A percentile compares a stretch with the other conserved stretches of the same genome.
Conservation (phyloP, 345 rosid genomes). For the Syzygium aromaticum region DNA sequence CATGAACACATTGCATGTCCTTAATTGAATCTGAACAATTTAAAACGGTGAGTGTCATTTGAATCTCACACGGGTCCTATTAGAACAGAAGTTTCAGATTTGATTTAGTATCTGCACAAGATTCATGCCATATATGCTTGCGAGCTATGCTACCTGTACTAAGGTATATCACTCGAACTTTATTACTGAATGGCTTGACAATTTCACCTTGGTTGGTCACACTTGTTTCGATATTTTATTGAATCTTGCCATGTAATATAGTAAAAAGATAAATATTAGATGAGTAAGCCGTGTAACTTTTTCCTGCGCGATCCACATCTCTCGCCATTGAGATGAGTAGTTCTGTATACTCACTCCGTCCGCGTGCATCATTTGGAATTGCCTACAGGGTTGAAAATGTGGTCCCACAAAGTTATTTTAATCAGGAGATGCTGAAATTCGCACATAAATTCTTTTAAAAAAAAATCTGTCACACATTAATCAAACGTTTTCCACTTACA, state of each 20-base stretch:
- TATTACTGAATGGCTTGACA: neutral
- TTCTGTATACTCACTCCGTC: neutral
- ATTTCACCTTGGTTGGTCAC: neutral
- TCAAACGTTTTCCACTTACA: neutral
- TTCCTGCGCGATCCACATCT: neutral
- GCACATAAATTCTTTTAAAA: neutral
- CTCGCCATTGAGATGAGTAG: neutral
- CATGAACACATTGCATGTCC: neutral
- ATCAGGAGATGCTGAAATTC: neutral
- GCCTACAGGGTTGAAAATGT: neutral
- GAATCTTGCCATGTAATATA: neutral
- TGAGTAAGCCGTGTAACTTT: neutral
- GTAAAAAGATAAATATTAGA: neutral
- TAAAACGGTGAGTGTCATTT: too few relatives aligned
- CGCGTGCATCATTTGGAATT: neutral
- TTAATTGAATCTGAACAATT: neutral
- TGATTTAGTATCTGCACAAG: neutral
- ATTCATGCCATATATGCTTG: neutral
- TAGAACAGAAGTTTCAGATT: neutral
- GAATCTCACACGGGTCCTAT: neutral
- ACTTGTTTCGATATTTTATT: neutral
- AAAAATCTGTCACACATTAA: neutral
- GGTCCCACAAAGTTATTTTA: neutral
- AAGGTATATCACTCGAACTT: neutral
- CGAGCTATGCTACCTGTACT: neutral